Percentiles rank a stretch among this genome's conserved stretches.
Conservation (phyloP, 2,329 filamentous ascomycete species). For the Reticulascus tulasneorum region DNA sequence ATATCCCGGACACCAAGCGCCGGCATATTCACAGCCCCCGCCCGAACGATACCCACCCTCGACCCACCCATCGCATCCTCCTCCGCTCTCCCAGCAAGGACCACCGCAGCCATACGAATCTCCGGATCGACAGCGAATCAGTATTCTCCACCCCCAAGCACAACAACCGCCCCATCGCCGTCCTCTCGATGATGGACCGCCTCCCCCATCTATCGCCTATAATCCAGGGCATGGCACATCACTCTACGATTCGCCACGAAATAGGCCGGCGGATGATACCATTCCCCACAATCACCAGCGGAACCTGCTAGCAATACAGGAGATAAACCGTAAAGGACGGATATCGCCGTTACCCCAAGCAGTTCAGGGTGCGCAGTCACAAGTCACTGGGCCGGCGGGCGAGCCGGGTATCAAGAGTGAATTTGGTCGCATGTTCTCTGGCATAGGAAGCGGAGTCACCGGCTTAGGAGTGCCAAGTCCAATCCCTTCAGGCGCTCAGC, state of each 20-base stretch:
- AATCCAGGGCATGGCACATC: conserved; percentile 36
- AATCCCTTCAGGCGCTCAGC: conserved; percentile 35
- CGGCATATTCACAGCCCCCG: conserved; percentile 30
- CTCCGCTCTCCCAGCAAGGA: conserved; percentile 24
- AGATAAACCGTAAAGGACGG: conserved; percentile 76
- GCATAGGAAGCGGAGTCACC: conserved; percentile 65
- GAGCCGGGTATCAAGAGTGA: conserved; percentile 93
- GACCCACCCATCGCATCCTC: conserved; percentile 28
- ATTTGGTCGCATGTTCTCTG: conserved; percentile 90
- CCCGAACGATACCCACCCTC: conserved; percentile 35
- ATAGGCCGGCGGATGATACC: conserved; percentile 46
- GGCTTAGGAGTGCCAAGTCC: conserved; percentile 50
- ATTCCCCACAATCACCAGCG: conserved; percentile 56
- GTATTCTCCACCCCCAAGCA: conserved; percentile 25
- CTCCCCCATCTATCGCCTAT: conserved; percentile 48
- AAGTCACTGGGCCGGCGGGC: conserved; percentile 71
- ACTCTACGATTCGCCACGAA: conserved; percentile 38
- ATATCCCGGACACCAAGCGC: conserved; percentile 31
- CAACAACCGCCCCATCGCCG: conserved; percentile 33
- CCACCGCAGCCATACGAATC: conserved; percentile 24
- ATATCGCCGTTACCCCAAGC: conserved; percentile 88
- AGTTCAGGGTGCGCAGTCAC: conserved; percentile 84
- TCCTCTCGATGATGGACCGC: conserved; percentile 43
- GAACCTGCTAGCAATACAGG: conserved; percentile 73
- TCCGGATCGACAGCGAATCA: conserved; percentile 21